phyloP scores from a whole-genome alignment of 2,329 filamentous ascomycete genomes.

The Botryotinia narcissicola region DNA sequence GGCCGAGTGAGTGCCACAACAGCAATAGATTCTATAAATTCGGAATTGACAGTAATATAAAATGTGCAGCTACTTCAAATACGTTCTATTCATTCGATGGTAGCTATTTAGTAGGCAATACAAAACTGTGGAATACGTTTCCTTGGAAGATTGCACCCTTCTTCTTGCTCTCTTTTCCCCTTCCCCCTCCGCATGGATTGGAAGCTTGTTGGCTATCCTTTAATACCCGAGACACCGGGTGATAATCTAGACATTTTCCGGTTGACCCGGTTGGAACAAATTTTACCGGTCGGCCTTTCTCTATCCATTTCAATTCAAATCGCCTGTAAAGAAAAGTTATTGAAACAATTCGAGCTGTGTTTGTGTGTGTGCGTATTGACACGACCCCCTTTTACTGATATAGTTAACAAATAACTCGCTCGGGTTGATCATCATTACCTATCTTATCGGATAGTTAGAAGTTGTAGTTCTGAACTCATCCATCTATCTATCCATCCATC shows the following conservation, averaged over 20 bases:
- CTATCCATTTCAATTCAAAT: not conserved
- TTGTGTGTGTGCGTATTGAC: not conserved
- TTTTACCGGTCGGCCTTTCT: not conserved
- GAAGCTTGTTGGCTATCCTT: not conserved
- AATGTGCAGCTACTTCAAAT: not conserved
- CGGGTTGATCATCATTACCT: not conserved
- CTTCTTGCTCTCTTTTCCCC: not conserved
- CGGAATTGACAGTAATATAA: not conserved
- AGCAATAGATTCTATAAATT: not conserved
- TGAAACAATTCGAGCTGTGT: not conserved
- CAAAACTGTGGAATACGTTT: not conserved
- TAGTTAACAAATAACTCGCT: not conserved
- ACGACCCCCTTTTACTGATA: not conserved
- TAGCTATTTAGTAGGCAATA: not conserved
- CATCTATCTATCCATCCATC: not conserved
- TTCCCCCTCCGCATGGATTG: not conserved
- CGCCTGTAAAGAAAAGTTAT: not conserved
- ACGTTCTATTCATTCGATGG: not conserved
- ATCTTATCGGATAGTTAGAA: not conserved
- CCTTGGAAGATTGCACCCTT: not conserved
- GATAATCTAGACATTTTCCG: not conserved
- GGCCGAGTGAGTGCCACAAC: not conserved
- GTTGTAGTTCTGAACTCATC: not conserved
- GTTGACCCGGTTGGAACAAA: not conserved
- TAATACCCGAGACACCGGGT: constrained; percentile 8